Evolutionary conservation across 352 stramenopile species (phyloP), one percentile per base, ranked within the genome.

Genomic region (Pseudoperonospora humuli): DNA sequence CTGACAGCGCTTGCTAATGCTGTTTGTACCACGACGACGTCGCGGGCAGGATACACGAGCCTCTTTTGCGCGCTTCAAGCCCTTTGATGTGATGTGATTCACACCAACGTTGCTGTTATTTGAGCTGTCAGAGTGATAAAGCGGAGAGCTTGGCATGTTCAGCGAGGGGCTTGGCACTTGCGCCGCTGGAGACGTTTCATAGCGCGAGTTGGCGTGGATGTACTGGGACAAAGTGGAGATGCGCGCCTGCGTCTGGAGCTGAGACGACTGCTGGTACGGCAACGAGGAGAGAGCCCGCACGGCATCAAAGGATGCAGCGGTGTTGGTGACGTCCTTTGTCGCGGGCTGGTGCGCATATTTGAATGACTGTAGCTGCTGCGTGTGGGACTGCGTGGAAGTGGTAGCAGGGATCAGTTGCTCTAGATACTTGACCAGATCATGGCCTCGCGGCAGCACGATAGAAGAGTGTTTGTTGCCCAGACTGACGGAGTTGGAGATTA

Each of bases 1-100:
- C 19, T 69, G 62, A 48, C 83, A 95, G 36, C 81, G 79, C 50
- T 84, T 60, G 15, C 44, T 58, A 11, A 43, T 58, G n/a, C 46
- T 57, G 25, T 53, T 64, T 5, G 54, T 48, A 2, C 64, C 52
- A 31, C 70, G 66, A 23, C 70, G 66, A 13, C 54, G 61, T 9
- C 58, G 57, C 15, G 52, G 47, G 36, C 32, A 24, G 20, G 52
- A 38, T 14, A 25, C 37, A 19, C 49, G 45, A 10, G 33, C 24
- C 32, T 51, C 53, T 0, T 20, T 43, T 19, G 38, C 40, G 29
- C 50, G 36, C 13, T 60, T 15, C 32, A 51, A 5, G 17, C 49
- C 41, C 20, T 50, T 23, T 6, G 44, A 28, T 3, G 50, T 47
- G 36, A 52, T 35, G 32, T 60, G 50, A 45, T 50, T 61, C 9